Conservation (phyloP, 2,329 filamentous ascomycete genomes). For the Cladosporium sp. region DNA sequence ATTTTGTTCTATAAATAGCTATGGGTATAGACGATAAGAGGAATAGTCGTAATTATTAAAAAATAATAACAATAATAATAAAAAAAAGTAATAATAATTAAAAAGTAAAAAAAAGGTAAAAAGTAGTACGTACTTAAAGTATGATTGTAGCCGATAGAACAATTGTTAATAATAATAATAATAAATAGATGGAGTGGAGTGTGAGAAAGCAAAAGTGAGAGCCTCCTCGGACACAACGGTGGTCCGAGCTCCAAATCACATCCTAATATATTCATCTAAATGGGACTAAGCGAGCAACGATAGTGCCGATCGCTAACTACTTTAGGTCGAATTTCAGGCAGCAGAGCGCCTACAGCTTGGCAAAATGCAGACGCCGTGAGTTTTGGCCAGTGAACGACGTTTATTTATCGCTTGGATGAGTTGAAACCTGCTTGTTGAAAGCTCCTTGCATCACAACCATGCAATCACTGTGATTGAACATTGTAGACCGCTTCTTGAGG, state of each 20-base stretch:
- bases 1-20: not conserved
- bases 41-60: too few species aligned
- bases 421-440: not conserved
- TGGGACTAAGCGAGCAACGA: not conserved
- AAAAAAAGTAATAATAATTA: not conserved
- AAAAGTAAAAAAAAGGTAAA: not conserved
- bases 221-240: not conserved
- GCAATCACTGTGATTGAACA: not conserved
- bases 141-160: not conserved
- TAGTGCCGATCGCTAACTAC: not conserved
- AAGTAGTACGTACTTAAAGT: not conserved
- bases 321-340: not conserved
- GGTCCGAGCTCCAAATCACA: not conserved
- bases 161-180: not conserved
- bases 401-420: not conserved
- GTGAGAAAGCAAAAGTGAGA: not conserved
- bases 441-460: not conserved
- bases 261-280: not conserved
- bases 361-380: not conserved
- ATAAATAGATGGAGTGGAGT: not conserved
- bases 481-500: not conserved
- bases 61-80: not conserved
- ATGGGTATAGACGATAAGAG: not conserved
- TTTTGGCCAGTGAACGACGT: not conserved
- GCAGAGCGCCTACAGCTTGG: not conserved